Percentiles rank a stretch among this genome's conserved stretches.
These are phyloP conservation scores for Schoenoplectus tabernaemontani DNA, from an alignment of 202 grass and related monocot species.

Conservation along the genomic window DNA sequence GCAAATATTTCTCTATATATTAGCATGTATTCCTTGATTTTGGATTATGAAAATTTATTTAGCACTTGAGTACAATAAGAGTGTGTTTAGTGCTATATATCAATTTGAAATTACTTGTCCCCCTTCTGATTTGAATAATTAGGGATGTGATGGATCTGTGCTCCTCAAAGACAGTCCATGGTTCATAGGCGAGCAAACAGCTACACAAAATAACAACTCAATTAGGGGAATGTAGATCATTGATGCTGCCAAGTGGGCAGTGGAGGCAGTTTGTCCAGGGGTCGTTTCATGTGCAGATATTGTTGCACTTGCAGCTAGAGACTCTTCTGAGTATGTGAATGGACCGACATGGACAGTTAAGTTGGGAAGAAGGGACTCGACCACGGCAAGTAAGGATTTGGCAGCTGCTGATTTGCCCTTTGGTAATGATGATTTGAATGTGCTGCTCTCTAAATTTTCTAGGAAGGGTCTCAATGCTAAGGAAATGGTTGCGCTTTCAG, in stretches of 20 bases:
- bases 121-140: too few species aligned
- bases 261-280: slow-evolving; percentile 43
- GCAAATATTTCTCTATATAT: too few species aligned
- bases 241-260: slow-evolving; percentile 41
- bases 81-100: too few species aligned
- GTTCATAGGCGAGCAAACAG: slow-evolving; percentile 59
- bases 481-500: slow-evolving; percentile 58
- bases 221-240: slow-evolving; percentile 55
- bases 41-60: too few species aligned
- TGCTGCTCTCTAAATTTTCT: slow-evolving; percentile 31
- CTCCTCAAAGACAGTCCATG: slow-evolving; percentile 41
- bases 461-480: slow-evolving; percentile 31
- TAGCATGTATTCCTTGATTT: too few species aligned
- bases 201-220: slow-evolving; percentile 33
- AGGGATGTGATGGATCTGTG: slow-evolving; percentile 70
- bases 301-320: slow-evolving; percentile 43
- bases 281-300: slow-evolving; percentile 70
- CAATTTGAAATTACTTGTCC: too few species aligned
- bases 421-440: slow-evolving; percentile 16
- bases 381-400: slow-evolving; percentile 21
- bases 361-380: slow-evolving; percentile 56
- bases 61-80: too few species aligned
- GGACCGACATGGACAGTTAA: slow-evolving; percentile 50
- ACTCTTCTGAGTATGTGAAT: slow-evolving; percentile 35
- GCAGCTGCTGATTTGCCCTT: slow-evolving; percentile 45